Base-by-base conservation (phyloP, 164 flowering plant genomes). In the Nelumbo lutea region DNA sequence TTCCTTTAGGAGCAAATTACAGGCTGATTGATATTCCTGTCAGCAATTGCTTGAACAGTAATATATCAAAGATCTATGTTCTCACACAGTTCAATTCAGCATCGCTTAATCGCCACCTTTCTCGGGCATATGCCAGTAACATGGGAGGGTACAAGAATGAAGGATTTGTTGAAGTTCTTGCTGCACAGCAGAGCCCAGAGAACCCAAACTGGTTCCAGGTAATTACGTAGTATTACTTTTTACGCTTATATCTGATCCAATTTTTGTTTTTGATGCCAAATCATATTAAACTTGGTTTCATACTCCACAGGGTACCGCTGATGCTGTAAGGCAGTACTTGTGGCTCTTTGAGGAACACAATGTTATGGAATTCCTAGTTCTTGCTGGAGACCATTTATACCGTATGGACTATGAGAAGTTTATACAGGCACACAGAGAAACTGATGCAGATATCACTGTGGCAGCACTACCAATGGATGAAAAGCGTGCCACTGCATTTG, bases 201-300 rank as follows among this genome's bases (percentile, higher is more conserved):
- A 90, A 93, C 52, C 98, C 95, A 1, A 86, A 90, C 65, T 93
- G 96, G 96, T 93, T 93, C 68, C 98, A 93, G 91, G 97, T 91
- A 73, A 68, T 43, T 11, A 53, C 3, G 11, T 13, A 53, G 27
- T 27, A 27, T 27, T 27, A 27, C 27, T 27, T 27, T 27, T 27
- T 27, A 27, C 27, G 27, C 27, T 27, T 27, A 27, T 13, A 4
- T 13, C 57, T 13, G 4, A 56, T 38, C 27, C 39, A 39, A 3
- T 39, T 39, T 60, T 41, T 2, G 40, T 60, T 14, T n/a, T 57
- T 57, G 38, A 27, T 4, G 27, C 43, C n/a, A 5, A 27, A 11
- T 68, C 41, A 59, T 56, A 27, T 55, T 45, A 39, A 58, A 14
- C 42, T 70, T 47, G 9, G 46, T 60, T 69, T 42, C 1, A 53